Evolutionary conservation across 495 filamentous ascomycete species (phyloP), one percentile per base, ranked within the genome.

Genomic region (Opeltia flavorubescens): DNA sequence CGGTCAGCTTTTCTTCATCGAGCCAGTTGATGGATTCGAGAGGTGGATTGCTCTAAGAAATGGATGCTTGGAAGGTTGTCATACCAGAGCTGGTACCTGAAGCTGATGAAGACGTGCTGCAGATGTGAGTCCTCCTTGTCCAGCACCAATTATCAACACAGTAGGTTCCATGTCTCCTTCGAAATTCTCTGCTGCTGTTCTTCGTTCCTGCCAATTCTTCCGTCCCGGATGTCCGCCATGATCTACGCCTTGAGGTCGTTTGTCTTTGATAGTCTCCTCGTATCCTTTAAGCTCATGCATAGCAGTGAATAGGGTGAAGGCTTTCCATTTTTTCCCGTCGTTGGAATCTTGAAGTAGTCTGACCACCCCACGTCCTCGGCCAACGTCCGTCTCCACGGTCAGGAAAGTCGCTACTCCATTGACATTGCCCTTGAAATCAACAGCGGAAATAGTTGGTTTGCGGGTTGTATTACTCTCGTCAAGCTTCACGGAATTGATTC

Each of bases 21-120:
- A n/a, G n/a, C n/a, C n/a, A n/a, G n/a, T n/a, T n/a, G n/a, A n/a
- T n/a, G n/a, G n/a, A n/a, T n/a, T n/a, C n/a, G n/a, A n/a, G n/a
- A n/a, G n/a, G n/a, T n/a, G n/a, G n/a, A n/a, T n/a, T n/a, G n/a
- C n/a, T n/a, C n/a, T n/a, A n/a, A n/a, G n/a, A n/a, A n/a, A n/a
- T n/a, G n/a, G n/a, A n/a, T n/a, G n/a, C n/a, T n/a, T n/a, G n/a
- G n/a, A n/a, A n/a, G n/a, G n/a, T n/a, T n/a, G n/a, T n/a, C n/a
- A n/a, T n/a, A n/a, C n/a, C 23, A 91, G 64, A 0, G 75, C 59
- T 21, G 74, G 59, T 7, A 91, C 62, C 24, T 68, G 60, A n/a
- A 89, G 70, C 69, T 82, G 76, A 56, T 86, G 80, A 18, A 89
- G 70, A 9, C 84, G 72, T 7, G 84, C 84, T n/a, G 74, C 71